Percentiles rank a stretch among this genome's conserved stretches.
Evolutionary conservation across 2,329 filamentous ascomycete genomes (phyloP).

Genomic region (Pestalotiopsis sp.): DNA sequence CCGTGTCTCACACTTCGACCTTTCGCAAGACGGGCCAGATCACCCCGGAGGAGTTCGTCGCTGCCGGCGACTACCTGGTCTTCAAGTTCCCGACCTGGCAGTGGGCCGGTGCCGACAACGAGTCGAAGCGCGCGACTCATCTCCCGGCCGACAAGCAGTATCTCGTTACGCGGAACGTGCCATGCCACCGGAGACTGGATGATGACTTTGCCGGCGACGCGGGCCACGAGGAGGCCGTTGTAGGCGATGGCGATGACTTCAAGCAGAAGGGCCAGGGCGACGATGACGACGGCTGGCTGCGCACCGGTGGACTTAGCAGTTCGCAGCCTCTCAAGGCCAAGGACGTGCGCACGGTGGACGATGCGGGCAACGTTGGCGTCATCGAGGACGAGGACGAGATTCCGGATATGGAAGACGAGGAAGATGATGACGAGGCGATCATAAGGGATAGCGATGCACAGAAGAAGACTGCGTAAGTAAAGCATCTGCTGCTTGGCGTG

Average conservation of each 20-base stretch:
- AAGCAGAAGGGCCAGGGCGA: constrained; percentile 51
- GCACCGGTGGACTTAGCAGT: constrained; percentile 77
- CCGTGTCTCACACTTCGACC: constrained; percentile 85
- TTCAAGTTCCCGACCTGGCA: constrained; percentile 99
- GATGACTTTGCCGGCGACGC: constrained; percentile 91
- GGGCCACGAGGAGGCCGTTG: constrained; percentile 82
- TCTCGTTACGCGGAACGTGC: constrained; percentile 89
- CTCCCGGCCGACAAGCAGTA: constrained; percentile 92
- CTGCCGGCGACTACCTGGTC: constrained; percentile 94
- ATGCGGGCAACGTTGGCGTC: constrained; percentile 82
- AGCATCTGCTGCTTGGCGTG: constrained; percentile 8
- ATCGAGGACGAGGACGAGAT: constrained; percentile 80
- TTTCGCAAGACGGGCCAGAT: constrained; percentile 94
- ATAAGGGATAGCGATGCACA: constrained; percentile 69
- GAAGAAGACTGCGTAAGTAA: constrained; percentile 45
- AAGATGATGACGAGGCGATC: constrained; percentile 93
- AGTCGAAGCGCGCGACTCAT: constrained; percentile 74
- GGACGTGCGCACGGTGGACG: constrained; percentile 86
- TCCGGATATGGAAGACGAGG: constrained; percentile 97
- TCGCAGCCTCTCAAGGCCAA: constrained; percentile 74
- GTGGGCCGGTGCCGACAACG: constrained; percentile 87
- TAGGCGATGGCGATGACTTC: constrained; percentile 73
- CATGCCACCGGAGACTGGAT: constrained; percentile 86
- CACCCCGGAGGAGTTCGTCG: constrained; percentile 94
- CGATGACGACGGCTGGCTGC: constrained; percentile 87